phyloP scores from a whole-genome alignment of 106 monocot species.

The Allium sativum region DNA sequence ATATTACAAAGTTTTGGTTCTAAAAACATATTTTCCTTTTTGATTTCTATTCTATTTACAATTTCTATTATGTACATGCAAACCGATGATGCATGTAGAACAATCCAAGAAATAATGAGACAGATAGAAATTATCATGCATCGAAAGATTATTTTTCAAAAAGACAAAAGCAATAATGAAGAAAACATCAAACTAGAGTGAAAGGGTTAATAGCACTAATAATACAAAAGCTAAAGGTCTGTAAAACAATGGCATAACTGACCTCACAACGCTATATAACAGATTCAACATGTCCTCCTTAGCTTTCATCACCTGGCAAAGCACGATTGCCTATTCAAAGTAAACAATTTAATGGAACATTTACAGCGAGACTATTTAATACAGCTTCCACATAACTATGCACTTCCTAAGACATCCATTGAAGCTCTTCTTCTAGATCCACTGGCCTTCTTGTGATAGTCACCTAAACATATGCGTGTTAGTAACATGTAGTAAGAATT shows the following conservation, averaged over 20 bases:
- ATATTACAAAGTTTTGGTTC: background rate
- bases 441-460: constrained; percentile 80
- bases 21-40: background rate
- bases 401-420: constrained; percentile 99
- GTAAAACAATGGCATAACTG: background rate
- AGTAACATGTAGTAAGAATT: background rate
- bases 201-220: background rate
- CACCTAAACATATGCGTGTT: constrained; percentile 23
- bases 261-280: constrained; percentile 91
- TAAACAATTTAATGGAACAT: constrained; percentile 37
- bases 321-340: constrained; percentile 69
- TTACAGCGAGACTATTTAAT: constrained; percentile 93
- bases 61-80: background rate
- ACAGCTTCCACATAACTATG: constrained; percentile 99
- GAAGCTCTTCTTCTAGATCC: constrained; percentile 93
- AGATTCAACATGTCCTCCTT: constrained; percentile 99
- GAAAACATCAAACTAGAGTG: no score
- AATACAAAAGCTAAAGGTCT: background rate
- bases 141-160: no score
- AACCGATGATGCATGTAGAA: background rate
- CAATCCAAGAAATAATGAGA: background rate
- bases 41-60: background rate
- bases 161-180: no score
- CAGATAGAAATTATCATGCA: background rate
- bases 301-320: constrained; percentile 96